Conservation (phyloP, 768 basidiomycete species). For the Tylopilus sp. region DNA sequence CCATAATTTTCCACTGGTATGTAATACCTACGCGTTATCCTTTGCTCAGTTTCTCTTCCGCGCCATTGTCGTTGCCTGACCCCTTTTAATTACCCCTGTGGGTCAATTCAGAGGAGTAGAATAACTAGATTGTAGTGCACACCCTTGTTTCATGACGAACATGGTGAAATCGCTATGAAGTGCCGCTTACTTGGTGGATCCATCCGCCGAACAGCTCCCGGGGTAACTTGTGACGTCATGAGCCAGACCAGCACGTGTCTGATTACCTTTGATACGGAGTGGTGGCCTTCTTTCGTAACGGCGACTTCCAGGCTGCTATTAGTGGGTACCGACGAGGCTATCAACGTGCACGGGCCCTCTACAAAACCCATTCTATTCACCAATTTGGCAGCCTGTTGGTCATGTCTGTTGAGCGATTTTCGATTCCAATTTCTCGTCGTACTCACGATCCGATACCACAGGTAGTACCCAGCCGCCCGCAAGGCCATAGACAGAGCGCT, state of each 20-base stretch:
- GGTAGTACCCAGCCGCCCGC: conserved; percentile 30
- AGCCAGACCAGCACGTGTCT: not conserved
- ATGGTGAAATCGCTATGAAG: too few relatives aligned
- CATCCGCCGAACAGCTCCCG: too few relatives aligned
- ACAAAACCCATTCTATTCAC: conserved; percentile 35
- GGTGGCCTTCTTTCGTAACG: conserved; percentile 40
- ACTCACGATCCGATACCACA: not conserved
- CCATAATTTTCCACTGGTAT: conserved; percentile 8
- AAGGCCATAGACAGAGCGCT: conserved; percentile 28
- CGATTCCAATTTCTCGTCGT: not conserved
- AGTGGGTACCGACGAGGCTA: conserved; percentile 40
- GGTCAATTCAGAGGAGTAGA: too few relatives aligned
- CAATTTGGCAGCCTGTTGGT: conserved; percentile 43
- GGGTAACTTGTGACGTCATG: not conserved
- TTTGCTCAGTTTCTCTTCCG: not conserved
- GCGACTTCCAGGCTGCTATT: conserved; percentile 37
- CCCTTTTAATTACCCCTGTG: too few relatives aligned
- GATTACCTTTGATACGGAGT: conserved; percentile 31
- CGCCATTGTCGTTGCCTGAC: too few relatives aligned
- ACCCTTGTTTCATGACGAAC: too few relatives aligned
- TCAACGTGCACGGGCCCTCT: conserved; percentile 33
- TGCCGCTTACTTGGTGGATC: too few relatives aligned
- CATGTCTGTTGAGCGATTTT: conserved; percentile 24
- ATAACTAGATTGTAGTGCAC: too few relatives aligned
- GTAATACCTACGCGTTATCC: conserved; percentile 18